These are phyloP conservation scores for Rhododendron ferrugineum DNA, from an alignment of 148 eudicot genomes.

Conservation along the genomic window DNA sequence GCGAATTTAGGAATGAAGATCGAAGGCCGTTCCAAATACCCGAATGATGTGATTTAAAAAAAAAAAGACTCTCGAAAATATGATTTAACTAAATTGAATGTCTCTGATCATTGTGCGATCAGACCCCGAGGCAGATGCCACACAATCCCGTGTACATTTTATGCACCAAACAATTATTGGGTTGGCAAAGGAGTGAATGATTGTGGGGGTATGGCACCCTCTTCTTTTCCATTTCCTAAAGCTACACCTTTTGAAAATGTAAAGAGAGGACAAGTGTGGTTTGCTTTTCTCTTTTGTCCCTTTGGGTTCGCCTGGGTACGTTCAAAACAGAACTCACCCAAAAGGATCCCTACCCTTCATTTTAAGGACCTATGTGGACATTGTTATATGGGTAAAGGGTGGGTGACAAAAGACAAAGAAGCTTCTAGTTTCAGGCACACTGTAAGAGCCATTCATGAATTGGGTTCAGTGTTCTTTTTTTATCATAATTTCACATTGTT, in stretches of 20 bases:
- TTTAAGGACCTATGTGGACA: background rate
- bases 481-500: background rate
- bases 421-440: background rate
- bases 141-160: too few species aligned
- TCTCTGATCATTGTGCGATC: too few species aligned
- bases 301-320: background rate
- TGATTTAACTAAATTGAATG: too few species aligned
- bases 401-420: background rate
- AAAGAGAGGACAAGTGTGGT: background rate
- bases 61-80: too few species aligned
- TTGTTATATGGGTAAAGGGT: background rate
- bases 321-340: background rate
- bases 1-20: background rate
- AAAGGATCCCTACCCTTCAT: background rate
- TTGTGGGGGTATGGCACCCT: background rate
- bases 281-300: background rate
- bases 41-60: too few species aligned
- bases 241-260: background rate
- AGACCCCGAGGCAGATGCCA: too few species aligned
- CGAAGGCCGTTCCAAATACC: background rate
- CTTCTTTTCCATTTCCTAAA: slow-evolving; percentile 3
- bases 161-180: slow-evolving; percentile 1
- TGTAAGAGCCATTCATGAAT: background rate
- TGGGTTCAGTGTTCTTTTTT: background rate
- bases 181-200: background rate